Conservation (phyloP, 2,329 filamentous ascomycete genomes). For the Fusarium sp. region DNA sequence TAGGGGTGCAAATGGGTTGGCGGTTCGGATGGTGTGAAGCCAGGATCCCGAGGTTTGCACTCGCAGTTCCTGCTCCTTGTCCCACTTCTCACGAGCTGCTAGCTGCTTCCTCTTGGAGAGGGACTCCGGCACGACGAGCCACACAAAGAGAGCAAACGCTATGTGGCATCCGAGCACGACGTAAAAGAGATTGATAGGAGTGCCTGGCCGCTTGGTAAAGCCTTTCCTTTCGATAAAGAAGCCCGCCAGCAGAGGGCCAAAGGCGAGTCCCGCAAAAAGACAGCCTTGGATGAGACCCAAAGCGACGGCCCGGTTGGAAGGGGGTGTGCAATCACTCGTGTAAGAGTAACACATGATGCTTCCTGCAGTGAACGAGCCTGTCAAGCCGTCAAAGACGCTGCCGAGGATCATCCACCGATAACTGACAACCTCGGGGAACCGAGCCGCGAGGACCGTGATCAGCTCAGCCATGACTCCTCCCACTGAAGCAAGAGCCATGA, state of each 20-base stretch:
- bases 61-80: constrained; percentile 57
- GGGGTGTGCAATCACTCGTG: constrained; percentile 86
- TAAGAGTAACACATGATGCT: constrained; percentile 86
- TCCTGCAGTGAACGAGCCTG: constrained; percentile 88
- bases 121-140: constrained; percentile 85
- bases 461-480: constrained; percentile 82
- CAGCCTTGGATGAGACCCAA: constrained; percentile 93
- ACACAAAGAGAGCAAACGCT: constrained; percentile 78
- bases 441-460: constrained; percentile 82
- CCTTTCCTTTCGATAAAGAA: constrained; percentile 61
- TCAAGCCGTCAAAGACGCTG: constrained; percentile 82
- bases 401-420: constrained; percentile 86
- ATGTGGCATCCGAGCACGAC: constrained; percentile 78
- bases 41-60: constrained; percentile 38
- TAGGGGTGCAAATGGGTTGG: constrained; percentile 82
- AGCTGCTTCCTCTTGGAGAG: constrained; percentile 79
- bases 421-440: constrained; percentile 76
- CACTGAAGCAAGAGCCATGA: constrained; percentile 79
- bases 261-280: constrained; percentile 87
- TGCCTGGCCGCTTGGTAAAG: constrained; percentile 76
- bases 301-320: constrained; percentile 81
- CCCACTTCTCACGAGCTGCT: constrained; percentile 76
- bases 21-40: constrained; percentile 54
- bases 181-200: constrained; percentile 89
- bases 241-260: constrained; percentile 85